Evolutionary conservation across 148 eudicot genomes (phyloP).

Genomic region (Pharnaceum exiguum): DNA sequence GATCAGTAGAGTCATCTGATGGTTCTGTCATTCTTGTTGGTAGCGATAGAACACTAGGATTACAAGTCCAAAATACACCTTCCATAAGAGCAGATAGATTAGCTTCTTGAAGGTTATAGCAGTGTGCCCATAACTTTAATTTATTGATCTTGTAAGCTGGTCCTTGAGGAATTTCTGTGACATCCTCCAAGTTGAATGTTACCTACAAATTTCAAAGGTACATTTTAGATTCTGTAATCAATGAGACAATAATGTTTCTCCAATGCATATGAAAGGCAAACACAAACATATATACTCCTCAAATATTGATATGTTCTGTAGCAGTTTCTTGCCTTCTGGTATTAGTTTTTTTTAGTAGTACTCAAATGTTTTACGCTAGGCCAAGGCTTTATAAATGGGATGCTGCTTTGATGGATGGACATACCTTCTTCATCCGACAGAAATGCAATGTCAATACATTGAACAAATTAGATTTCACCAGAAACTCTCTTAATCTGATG

Average conservation of each 20-base stretch:
- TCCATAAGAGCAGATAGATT: not conserved
- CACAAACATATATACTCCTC: too few relatives aligned
- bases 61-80: not conserved
- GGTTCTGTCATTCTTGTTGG: not conserved
- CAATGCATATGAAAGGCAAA: too few relatives aligned
- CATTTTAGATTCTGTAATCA: too few relatives aligned
- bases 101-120: not conserved
- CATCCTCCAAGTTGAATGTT: not conserved
- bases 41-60: not conserved
- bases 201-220: not conserved
- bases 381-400: too few relatives aligned
- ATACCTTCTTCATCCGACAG: not conserved
- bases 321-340: too few relatives aligned
- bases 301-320: too few relatives aligned
- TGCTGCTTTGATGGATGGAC: too few relatives aligned
- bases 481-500: not conserved
- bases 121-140: not conserved
- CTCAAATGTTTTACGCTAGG: too few relatives aligned
- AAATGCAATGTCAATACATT: not conserved
- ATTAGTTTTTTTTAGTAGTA: too few relatives aligned
- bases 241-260: too few relatives aligned
- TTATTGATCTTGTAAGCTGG: not conserved
- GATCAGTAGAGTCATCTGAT: not conserved
- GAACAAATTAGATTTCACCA: not conserved
- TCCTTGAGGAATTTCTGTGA: not conserved